Base-by-base conservation (phyloP, 2,329 filamentous ascomycete species). In the Emmonsiellopsis sp. region DNA sequence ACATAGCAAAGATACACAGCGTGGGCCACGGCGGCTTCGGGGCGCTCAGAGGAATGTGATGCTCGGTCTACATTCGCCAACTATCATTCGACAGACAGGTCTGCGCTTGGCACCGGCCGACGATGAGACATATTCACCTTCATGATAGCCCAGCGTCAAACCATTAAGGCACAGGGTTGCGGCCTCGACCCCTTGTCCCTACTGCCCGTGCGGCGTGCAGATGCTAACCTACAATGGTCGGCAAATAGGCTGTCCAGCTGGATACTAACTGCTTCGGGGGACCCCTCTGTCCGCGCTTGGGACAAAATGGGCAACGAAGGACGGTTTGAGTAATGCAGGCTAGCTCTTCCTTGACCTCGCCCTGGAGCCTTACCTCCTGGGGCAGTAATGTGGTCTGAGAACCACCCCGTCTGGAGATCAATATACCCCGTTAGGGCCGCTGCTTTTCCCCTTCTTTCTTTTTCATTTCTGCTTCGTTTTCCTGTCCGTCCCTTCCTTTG, bases 81-180 rank as follows among this genome's bases (percentile, higher is more conserved):
- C 20, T 26, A 26, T 35, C 37, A 51, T 43, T 51, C 40, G 38
- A 41, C 11, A 34, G 37, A 41, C 16, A 35, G 11, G 20, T 30
- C 42, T 44, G 26, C 13, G n/a, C 26, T 46, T 42, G 16, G 32
- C 42, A 13, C 40, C 38, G 16, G 41, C 15, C 16, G 51, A 54
- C 49, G 52, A 54, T 54, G 52, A 47, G 54, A 56, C 52, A 52
- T 52, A 44, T 30, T 54, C 43, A 32, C 37, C 52, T 42, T 49
- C 43, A 54, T 48, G 40, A 48, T 35, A 41, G 40, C 38, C 45
- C 10, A 41, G 48, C 48, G 49, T 54, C 52, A 56, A 56, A 50
- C 52, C 44, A 34, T 45, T 40, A 49, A 54, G 45, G 46, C 54
- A 30, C 54, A 35, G 15, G 20, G 41, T 50, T 45, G 5, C 35